Evolutionary conservation across 179 eudicot genomes (phyloP).

Genomic region (Carnegiea gigantea): DNA sequence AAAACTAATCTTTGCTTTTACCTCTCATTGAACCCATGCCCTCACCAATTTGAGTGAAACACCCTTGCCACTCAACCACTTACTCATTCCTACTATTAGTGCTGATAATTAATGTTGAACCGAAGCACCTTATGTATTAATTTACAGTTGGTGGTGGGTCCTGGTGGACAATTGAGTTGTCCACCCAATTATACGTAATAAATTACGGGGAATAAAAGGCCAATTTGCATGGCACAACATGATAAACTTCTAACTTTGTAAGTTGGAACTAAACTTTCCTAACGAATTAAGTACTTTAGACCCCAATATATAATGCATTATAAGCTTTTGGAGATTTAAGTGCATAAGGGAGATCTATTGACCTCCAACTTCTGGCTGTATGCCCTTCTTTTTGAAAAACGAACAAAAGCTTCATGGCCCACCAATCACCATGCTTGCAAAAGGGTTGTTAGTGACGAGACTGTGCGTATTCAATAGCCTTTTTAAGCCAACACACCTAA

Average conservation of each 20-base stretch:
- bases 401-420: neutral
- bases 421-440: neutral
- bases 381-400: neutral
- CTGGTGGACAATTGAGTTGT: no score
- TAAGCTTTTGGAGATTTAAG: neutral
- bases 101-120: no score
- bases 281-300: neutral
- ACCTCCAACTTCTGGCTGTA: neutral
- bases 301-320: neutral
- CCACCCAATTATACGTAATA: no score
- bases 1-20: no score
- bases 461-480: slow-evolving; percentile 4
- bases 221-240: neutral
- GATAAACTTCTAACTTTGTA: neutral
- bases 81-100: no score
- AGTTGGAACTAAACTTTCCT: neutral
- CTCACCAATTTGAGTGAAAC: no score
- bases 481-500: neutral
- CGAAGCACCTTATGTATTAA: no score
- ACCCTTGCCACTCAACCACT: no score
- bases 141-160: no score
- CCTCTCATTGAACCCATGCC: no score
- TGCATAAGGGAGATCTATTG: neutral
- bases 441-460: slow-evolving; percentile 5
- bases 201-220: neutral